Conservation (phyloP, 2,329 filamentous ascomycete species). For the Neofusicoccum sp. region DNA sequence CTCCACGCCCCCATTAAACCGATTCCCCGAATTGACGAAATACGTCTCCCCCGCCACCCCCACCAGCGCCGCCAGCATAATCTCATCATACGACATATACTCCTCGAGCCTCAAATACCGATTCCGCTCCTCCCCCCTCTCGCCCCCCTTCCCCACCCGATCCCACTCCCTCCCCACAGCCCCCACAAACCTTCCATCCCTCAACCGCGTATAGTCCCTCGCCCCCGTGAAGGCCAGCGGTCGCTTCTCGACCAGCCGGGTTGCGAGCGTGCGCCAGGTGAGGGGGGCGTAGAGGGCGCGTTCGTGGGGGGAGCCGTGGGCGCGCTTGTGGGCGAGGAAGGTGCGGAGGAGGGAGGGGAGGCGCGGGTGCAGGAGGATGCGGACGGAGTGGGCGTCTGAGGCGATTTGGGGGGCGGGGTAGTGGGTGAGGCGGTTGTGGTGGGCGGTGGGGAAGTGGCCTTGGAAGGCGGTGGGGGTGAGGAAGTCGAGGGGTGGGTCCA, state of each 20-base stretch:
- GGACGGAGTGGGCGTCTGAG: conserved; percentile 25
- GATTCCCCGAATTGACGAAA: conserved; percentile 26
- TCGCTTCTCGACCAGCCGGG: conserved; percentile 30
- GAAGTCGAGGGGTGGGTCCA: not conserved
- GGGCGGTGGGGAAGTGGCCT: not conserved
- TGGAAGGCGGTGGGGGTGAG: conserved; percentile 1
- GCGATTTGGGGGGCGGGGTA: conserved; percentile 21
- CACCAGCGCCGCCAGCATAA: conserved; percentile 32
- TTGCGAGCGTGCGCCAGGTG: conserved; percentile 22
- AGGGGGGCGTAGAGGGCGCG: conserved; percentile 25
- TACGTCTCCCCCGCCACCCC: conserved; percentile 29
- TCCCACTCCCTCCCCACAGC: conserved; percentile 26
- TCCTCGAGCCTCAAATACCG: conserved; percentile 23
- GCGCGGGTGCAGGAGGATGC: conserved; percentile 29
- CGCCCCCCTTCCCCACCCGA: conserved; percentile 24
- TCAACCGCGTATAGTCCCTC: conserved; percentile 28
- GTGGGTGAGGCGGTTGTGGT: conserved; percentile 24
- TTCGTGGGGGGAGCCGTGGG: conserved; percentile 27
- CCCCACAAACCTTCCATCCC: conserved; percentile 22
- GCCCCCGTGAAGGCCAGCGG: conserved; percentile 29
- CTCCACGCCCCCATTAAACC: conserved; percentile 21
- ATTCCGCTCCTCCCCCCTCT: conserved; percentile 20
- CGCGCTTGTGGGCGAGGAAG: conserved; percentile 31
- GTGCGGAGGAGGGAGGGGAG: conserved; percentile 25
- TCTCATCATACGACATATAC: conserved; percentile 36